Conservation (phyloP, 164 flowering plant genomes). For the Amborella trichopoda region DNA sequence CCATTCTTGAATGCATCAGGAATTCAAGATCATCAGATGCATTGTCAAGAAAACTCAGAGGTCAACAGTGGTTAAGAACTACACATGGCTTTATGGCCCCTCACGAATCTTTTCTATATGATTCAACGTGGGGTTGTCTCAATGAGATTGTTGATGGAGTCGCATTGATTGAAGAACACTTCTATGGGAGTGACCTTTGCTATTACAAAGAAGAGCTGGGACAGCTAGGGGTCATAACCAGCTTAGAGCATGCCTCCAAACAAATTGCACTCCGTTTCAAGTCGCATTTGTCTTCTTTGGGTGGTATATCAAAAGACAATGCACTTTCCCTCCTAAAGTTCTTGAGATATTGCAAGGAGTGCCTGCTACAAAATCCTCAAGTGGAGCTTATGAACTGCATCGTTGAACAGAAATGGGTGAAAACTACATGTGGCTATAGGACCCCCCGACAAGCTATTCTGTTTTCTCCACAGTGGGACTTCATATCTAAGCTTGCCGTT, state of each 20-base stretch:
- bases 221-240: slow-evolving; percentile 28
- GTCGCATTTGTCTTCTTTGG: slow-evolving; percentile 13
- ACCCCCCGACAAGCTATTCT: slow-evolving; percentile 38
- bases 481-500: slow-evolving; percentile 9
- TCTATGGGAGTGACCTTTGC: slow-evolving; percentile 26
- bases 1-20: slow-evolving; percentile 31
- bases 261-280: slow-evolving; percentile 23
- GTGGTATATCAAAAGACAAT: slow-evolving; percentile 19
- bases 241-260: slow-evolving; percentile 38
- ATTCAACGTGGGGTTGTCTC: slow-evolving; percentile 48
- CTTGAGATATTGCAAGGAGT: slow-evolving; percentile 22
- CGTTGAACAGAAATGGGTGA: slow-evolving; percentile 37
- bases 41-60: slow-evolving; percentile 14
- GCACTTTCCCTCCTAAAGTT: slow-evolving; percentile 28
- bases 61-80: slow-evolving; percentile 28
- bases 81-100: slow-evolving; percentile 29
- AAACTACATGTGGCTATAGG: slow-evolving; percentile 35
- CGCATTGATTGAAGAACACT: slow-evolving; percentile 24
- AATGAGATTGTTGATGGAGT: slow-evolving; percentile 26
- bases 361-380: slow-evolving; percentile 11
- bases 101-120: slow-evolving; percentile 25
- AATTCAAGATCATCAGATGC: slow-evolving; percentile 4
- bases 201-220: slow-evolving; percentile 20
- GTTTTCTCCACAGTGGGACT: slow-evolving; percentile 13
- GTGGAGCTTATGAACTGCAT: slow-evolving; percentile 18